phyloP scores from a whole-genome alignment of 2,329 filamentous ascomycete genomes.

The Fusarium nygamai region DNA sequence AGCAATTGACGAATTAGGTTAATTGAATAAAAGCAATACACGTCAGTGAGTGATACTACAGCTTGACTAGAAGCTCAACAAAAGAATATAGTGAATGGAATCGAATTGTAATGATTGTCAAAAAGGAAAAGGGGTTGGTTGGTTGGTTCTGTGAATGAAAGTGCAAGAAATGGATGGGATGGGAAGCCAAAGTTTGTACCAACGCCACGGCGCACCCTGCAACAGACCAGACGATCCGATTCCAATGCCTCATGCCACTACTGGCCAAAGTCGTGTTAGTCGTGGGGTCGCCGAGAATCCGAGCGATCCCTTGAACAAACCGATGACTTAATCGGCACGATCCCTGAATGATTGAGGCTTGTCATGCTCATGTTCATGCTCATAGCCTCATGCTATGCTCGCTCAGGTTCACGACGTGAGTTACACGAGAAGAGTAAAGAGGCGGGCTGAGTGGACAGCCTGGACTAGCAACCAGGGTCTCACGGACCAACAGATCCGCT shows the following conservation, averaged over 20 bases:
- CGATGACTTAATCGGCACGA: slow-evolving; percentile 26
- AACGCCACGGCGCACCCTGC: slow-evolving; percentile 28
- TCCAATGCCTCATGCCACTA: slow-evolving; percentile 5
- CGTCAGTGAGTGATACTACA: neutral
- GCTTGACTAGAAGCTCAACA: slow-evolving; percentile 1
- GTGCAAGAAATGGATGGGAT: slow-evolving; percentile 16
- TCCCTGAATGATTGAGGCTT: slow-evolving; percentile 12
- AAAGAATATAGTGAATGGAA: slow-evolving; percentile 11
- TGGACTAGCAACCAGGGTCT: slow-evolving; percentile 13
- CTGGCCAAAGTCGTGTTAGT: neutral
- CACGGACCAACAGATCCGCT: slow-evolving; percentile 35
- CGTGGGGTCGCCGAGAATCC: slow-evolving; percentile 35
- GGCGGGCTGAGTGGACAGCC: slow-evolving; percentile 35
- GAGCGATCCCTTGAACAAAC: slow-evolving; percentile 22
- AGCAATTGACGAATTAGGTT: neutral
- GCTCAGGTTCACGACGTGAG: neutral
- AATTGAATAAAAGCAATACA: neutral
- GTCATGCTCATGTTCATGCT: slow-evolving; percentile 20
- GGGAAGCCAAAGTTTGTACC: slow-evolving; percentile 29
- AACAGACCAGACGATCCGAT: slow-evolving; percentile 34
- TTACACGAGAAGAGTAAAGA: slow-evolving; percentile 28
- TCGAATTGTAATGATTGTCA: slow-evolving; percentile 17
- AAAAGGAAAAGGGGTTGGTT: slow-evolving; percentile 24
- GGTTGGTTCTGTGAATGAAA: slow-evolving; percentile 21
- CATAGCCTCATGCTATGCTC: neutral